These are phyloP conservation scores for Vickermania ingenoplastis DNA, from an alignment of 208 protist genomes.

Conservation along the genomic window DNA sequence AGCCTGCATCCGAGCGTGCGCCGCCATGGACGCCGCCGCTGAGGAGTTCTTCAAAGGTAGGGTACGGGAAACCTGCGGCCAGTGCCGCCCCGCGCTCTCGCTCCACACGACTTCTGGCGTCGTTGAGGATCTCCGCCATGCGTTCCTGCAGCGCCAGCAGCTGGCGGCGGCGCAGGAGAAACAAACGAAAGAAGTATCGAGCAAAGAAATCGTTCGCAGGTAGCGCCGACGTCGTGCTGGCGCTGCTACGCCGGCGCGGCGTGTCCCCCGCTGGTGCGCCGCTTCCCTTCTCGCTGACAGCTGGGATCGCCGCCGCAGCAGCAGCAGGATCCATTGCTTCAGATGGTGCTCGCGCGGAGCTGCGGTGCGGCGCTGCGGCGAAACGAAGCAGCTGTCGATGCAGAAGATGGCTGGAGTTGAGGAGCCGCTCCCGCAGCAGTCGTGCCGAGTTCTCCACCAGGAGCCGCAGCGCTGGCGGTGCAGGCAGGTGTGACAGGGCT, in stretches of 20 bases:
- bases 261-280: not conserved
- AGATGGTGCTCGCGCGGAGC: not conserved
- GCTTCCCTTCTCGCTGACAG: not conserved
- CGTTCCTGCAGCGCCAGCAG: not conserved
- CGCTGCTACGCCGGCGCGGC: not conserved
- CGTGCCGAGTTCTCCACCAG: not conserved
- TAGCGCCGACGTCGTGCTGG: not conserved
- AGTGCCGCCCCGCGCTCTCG: no score
- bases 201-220: not conserved
- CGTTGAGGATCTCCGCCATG: no score
- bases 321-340: not conserved
- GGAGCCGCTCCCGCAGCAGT: not conserved
- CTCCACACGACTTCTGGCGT: no score
- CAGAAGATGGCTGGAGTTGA: not conserved
- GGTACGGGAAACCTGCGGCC: no score
- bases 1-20: slow-evolving; percentile 4
- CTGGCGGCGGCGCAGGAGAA: not conserved
- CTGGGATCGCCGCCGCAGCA: not conserved
- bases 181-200: not conserved
- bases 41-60: no score
- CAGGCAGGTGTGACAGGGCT: not conserved
- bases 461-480: not conserved
- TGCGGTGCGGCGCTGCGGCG: not conserved
- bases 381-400: not conserved
- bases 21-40: no score